Base-by-base conservation (phyloP, 768 basidiomycete species). In the Auricularia heimuer region DNA sequence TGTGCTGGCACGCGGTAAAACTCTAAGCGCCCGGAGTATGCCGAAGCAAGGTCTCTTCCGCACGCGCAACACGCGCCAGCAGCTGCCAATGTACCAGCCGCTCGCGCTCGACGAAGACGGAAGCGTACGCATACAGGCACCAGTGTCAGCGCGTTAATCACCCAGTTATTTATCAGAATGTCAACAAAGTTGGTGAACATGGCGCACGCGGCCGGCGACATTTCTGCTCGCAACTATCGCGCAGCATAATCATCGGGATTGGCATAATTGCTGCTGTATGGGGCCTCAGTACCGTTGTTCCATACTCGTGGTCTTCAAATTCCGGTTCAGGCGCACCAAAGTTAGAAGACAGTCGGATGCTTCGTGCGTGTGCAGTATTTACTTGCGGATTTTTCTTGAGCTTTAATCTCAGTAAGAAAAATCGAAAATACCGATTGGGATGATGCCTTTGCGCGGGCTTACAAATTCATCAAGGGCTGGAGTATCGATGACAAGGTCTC, bases 401-500 rank as follows among this genome's bases (percentile, higher is more conserved):
- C 47, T 6, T 18, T 6, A 12, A 8, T 6, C 21, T 6, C 16
- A 51, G 47, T 51, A 21, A 51, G 3, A 18, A 51, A 51, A 18
- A 8, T 21, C 6, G 47, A 51, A 51, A 34, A 24, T 24, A 8
- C 21, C 16, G 56, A 29, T 18, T 60, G 56, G 56, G 24, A 60
- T 7, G 24, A 34, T 8, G 56, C 56, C 6, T 29, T 60, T 12
- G 56, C 24, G 3, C 4, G 18, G 29, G 56, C 56, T 7, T 14
- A 35, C 11, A 60, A 24, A 6, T 35, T 33, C 34, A 14, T 60
- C 4, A 60, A 60, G 34, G 56, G 34, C 34, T 60, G 56, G 56
- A 60, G 10, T 18, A 68, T 83, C 4, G 76, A 82, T 63, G 84
- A 87, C 66, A 85, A 90, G 71, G 83, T 84, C 6, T 84, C 80